Conservation (phyloP, 805 yeast species). For the Candida easanensis region DNA sequence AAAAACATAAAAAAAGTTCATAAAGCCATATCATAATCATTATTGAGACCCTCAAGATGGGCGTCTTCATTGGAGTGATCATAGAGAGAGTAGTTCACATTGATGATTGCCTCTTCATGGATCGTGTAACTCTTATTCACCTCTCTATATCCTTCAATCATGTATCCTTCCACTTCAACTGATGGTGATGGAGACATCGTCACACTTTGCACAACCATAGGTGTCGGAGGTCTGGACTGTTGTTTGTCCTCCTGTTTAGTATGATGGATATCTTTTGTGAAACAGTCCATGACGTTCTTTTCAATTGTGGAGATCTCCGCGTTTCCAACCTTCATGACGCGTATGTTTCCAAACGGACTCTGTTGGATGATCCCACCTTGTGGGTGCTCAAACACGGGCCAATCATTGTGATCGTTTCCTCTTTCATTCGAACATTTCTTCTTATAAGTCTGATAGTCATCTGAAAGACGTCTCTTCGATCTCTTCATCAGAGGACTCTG, state of each 20-base stretch:
- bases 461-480: conserved; percentile 36
- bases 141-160: conserved; percentile 27
- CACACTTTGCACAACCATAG: not conserved
- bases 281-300: conserved; percentile 15
- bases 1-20: too few species aligned
- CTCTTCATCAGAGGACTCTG: conserved; percentile 13
- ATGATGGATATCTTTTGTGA: not conserved
- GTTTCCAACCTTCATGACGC: conserved; percentile 19
- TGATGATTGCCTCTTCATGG: conserved; percentile 25
- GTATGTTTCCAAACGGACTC: conserved; percentile 26
- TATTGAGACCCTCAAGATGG: conserved; percentile 17
- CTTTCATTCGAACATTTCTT: conserved; percentile 22
- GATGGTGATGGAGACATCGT: conserved; percentile 22
- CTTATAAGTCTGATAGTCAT: conserved; percentile 30
- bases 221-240: not conserved
- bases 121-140: conserved; percentile 22
- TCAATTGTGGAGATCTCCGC: conserved; percentile 22
- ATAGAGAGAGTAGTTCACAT: conserved; percentile 26
- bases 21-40: conserved; percentile 24
- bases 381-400: conserved; percentile 27
- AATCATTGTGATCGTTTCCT: conserved; percentile 8
- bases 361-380: conserved; percentile 25
- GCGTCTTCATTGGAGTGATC: conserved; percentile 25
- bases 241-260: not conserved
- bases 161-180: conserved; percentile 25